phyloP scores from a whole-genome alignment of 306 rosid genomes.

The Castanospermum australe region DNA sequence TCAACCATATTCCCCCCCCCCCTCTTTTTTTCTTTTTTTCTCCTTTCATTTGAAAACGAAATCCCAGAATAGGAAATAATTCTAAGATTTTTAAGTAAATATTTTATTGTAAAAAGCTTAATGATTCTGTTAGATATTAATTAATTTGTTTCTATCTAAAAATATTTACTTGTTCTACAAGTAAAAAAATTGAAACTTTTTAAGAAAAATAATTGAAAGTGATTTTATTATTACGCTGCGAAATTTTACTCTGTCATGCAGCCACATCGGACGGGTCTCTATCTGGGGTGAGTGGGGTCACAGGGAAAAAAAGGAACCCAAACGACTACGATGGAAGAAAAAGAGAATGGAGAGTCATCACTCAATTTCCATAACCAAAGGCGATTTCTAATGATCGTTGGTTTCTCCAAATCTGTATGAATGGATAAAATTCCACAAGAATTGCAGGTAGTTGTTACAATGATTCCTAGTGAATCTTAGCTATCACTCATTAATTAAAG shows the following conservation, averaged over 20 bases:
- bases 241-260: background rate
- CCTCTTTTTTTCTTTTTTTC: too few relatives aligned
- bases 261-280: constrained; percentile 32
- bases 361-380: background rate
- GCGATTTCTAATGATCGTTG: background rate
- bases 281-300: constrained; percentile 32
- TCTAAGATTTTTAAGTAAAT: too few relatives aligned
- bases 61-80: too few relatives aligned
- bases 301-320: background rate
- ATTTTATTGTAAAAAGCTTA: too few relatives aligned
- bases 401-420: background rate
- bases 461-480: background rate
- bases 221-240: too few relatives aligned
- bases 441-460: background rate
- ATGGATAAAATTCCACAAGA: background rate
- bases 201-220: background rate
- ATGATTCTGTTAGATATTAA: too few relatives aligned
- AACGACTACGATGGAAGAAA: background rate
- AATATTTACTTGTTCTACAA: background rate
- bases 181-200: background rate
- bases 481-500: constrained; percentile 16
- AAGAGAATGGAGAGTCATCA: constrained; percentile 4
- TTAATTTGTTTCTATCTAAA: too few relatives aligned
- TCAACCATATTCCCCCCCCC: too few relatives aligned
- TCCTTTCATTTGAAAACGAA: too few relatives aligned